phyloP scores from a whole-genome alignment of 2,329 filamentous ascomycete species.

The Triangularia setosa region DNA sequence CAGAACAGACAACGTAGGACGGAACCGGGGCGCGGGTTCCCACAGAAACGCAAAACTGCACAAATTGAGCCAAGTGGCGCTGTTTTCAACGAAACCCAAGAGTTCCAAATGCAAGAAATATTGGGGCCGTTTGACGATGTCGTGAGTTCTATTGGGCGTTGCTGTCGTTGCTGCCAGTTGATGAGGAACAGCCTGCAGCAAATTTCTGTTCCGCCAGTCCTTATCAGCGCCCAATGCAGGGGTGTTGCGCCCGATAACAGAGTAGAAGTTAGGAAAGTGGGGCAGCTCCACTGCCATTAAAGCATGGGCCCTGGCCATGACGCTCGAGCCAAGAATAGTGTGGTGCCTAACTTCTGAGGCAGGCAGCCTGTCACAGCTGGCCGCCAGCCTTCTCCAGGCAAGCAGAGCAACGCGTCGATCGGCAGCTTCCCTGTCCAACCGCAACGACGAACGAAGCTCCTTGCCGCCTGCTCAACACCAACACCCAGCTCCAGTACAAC shows the following conservation, averaged over 20 bases:
- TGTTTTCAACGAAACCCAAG: slow-evolving; percentile 14
- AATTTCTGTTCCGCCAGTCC: slow-evolving; percentile 27
- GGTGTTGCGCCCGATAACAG: slow-evolving; percentile 21
- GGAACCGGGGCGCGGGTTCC: slow-evolving; percentile 15
- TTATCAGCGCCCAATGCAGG: slow-evolving; percentile 25
- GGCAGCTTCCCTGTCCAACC: slow-evolving; percentile 15
- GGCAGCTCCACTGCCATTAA: slow-evolving; percentile 5
- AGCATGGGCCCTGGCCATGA: not conserved
- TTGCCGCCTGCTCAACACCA: slow-evolving; percentile 21
- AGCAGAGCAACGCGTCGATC: slow-evolving; percentile 36
- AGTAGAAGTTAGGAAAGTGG: slow-evolving; percentile 9
- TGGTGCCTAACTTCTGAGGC: slow-evolving; percentile 21
- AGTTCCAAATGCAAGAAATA: slow-evolving; percentile 15
- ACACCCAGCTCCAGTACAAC: not conserved
- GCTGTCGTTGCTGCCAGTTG: slow-evolving; percentile 17
- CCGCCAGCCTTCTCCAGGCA: slow-evolving; percentile 32
- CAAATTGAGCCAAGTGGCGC: slow-evolving; percentile 15
- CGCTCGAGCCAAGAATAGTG: not conserved
- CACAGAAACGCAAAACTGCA: slow-evolving; percentile 13
- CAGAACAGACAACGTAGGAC: slow-evolving; percentile 5
- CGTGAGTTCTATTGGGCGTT: slow-evolving; percentile 24
- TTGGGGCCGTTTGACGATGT: slow-evolving; percentile 13
- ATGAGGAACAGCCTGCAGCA: slow-evolving; percentile 20
- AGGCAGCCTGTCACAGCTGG: slow-evolving; percentile 8
- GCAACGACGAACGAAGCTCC: slow-evolving; percentile 28